Conservation (phyloP, 2,329 filamentous ascomycete genomes). For the Ascochyta rabiei region DNA sequence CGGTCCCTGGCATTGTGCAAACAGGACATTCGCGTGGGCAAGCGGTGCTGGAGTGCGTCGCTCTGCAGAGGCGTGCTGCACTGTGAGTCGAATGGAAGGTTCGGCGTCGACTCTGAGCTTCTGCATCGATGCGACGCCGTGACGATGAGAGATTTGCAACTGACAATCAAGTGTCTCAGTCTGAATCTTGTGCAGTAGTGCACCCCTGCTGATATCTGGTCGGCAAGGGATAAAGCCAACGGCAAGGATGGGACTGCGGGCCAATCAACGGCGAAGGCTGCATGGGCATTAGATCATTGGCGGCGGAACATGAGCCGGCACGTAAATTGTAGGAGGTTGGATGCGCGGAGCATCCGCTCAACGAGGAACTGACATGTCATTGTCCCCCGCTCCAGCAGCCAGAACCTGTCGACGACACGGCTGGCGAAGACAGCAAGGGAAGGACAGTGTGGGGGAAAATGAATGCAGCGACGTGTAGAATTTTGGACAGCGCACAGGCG, state of each 20-base stretch:
- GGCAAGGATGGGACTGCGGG: constrained; percentile 6
- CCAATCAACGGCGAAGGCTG: constrained; percentile 29
- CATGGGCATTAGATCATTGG: constrained; percentile 42
- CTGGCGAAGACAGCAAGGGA: constrained; percentile 2
- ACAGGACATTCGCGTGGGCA: constrained; percentile 1
- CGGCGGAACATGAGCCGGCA: constrained; percentile 25
- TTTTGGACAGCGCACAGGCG: constrained; percentile 26
- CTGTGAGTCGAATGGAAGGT: neutral
- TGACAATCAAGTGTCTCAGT: constrained; percentile 31
- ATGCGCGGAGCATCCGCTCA: constrained; percentile 26
- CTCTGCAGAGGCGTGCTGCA: neutral
- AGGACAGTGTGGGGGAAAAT: constrained; percentile 5
- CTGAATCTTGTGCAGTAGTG: constrained; percentile 17
- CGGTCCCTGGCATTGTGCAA: constrained; percentile 13
- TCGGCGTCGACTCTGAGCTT: neutral
- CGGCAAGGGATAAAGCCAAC: constrained; percentile 21
- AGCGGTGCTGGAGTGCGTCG: constrained; percentile 2
- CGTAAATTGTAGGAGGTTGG: constrained; percentile 19
- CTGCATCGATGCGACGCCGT: constrained; percentile 9
- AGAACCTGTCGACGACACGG: constrained; percentile 15
- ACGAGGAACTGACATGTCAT: constrained; percentile 24
- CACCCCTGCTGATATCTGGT: constrained; percentile 29
- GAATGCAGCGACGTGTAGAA: constrained; percentile 28
- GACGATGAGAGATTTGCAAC: constrained; percentile 16
- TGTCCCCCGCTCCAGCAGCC: constrained; percentile 26